phyloP scores from a whole-genome alignment of 208 protist genomes.

The Leishmania martiniquensis region DNA sequence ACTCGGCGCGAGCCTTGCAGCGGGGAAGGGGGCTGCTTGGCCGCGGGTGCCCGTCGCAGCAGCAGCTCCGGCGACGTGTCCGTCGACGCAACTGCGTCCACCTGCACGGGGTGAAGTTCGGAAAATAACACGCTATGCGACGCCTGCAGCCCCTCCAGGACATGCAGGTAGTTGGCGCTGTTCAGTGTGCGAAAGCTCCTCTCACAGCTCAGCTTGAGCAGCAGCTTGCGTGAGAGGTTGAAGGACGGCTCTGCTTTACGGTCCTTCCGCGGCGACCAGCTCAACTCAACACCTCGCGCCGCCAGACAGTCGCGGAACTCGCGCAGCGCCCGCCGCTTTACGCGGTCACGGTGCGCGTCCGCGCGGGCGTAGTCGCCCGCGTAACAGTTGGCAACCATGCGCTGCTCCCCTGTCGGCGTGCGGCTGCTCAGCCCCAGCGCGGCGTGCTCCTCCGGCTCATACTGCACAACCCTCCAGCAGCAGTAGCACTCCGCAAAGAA shows the following conservation, averaged over 20 bases:
- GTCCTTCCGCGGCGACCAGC: background rate
- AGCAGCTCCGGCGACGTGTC: constrained; percentile 13
- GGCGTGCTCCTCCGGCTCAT: constrained; percentile 41
- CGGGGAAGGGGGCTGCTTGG: background rate
- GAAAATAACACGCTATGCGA: constrained; percentile 41
- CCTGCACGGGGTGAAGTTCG: constrained; percentile 34
- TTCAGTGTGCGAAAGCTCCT: constrained; percentile 56
- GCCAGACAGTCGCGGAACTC: constrained; percentile 42
- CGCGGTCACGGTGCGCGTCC: constrained; percentile 50
- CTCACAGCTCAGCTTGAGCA: constrained; percentile 19
- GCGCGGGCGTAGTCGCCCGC: constrained; percentile 22
- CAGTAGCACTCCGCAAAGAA: constrained; percentile 46
- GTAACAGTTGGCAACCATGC: constrained; percentile 59
- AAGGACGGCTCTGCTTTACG: constrained; percentile 7
- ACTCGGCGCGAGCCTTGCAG: background rate
- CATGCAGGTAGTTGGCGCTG: constrained; percentile 62
- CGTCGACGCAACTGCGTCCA: constrained; percentile 12
- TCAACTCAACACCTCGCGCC: background rate
- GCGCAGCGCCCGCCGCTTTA: constrained; percentile 44
- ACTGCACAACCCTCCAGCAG: constrained; percentile 49
- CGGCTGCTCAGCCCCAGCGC: constrained; percentile 48
- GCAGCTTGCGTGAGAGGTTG: constrained; percentile 6
- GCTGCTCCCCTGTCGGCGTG: constrained; percentile 46
- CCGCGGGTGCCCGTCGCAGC: background rate
- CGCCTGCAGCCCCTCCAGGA: constrained; percentile 28